Percentiles rank a stretch among this genome's conserved stretches.
Evolutionary conservation across 441 rosid genomes (phyloP).

Genomic region (Codiaeum variegatum): DNA sequence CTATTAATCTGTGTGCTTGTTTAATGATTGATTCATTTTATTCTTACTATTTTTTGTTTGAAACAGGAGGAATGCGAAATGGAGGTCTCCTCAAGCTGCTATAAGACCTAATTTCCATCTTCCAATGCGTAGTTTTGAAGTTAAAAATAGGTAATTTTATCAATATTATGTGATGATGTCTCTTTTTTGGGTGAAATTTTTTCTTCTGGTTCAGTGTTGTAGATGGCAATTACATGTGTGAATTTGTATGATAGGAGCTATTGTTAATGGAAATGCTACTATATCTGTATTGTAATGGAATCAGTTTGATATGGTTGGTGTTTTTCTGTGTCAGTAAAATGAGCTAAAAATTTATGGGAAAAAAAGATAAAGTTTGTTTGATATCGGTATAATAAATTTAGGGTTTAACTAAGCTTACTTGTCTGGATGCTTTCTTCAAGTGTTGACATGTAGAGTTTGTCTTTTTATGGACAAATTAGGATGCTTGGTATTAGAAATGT

Average conservation of each 20-base stretch:
- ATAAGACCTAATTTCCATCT: constrained; percentile 67
- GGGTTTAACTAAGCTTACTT: background rate
- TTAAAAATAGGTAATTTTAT: constrained; percentile 54
- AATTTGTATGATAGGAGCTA: background rate
- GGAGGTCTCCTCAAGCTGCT: constrained; percentile 71
- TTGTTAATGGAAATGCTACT: background rate
- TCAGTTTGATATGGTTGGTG: background rate
- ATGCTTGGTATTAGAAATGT: background rate
- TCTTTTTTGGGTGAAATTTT: background rate
- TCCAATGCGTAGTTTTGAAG: constrained; percentile 88
- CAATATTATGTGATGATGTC: background rate
- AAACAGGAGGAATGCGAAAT: constrained; percentile 46
- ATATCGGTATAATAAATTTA: background rate
- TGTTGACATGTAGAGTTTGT: background rate
- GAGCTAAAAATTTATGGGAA: background rate
- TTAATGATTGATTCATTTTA: background rate
- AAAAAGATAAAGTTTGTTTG: no score
- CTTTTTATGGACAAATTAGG: background rate
- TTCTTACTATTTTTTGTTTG: background rate
- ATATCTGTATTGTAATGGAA: background rate
- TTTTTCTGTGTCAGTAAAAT: background rate
- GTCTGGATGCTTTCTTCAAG: background rate
- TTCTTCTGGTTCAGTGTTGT: background rate
- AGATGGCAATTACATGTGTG: background rate
- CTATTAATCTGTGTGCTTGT: background rate